Evolutionary conservation across 1,139 yeast genomes (phyloP).

Genomic region (Cylindricascospora bacillispora): DNA sequence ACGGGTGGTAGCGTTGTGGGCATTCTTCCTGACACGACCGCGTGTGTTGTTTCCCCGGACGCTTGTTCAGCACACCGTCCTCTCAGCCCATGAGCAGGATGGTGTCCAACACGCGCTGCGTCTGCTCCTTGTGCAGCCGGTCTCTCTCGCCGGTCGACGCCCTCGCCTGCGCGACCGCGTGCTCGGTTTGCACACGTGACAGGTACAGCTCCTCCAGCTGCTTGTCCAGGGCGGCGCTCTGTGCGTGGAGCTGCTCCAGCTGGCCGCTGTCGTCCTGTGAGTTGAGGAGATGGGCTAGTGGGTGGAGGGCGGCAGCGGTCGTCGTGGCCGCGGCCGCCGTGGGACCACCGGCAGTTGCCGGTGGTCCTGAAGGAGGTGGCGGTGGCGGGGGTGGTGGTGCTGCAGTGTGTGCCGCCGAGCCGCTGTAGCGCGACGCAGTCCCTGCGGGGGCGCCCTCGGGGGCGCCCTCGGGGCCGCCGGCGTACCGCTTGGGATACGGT

Average conservation of each 20-base stretch:
- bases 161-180: neutral
- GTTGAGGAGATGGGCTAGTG: no score
- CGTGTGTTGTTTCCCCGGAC: no score
- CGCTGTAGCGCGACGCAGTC: neutral
- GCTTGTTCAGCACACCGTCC: no score
- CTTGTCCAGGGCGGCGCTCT: neutral
- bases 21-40: no score
- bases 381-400: conserved; percentile 1
- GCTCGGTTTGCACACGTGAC: neutral
- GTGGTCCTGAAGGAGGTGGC: conserved; percentile 1
- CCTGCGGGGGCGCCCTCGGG: neutral
- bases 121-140: conserved; percentile 1
- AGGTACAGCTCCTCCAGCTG: neutral
- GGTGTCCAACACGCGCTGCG: neutral
- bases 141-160: neutral
- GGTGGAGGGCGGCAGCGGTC: conserved; percentile 1
- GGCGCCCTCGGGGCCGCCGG: neutral
- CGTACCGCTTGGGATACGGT: neutral
- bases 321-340: neutral
- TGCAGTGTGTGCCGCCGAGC: neutral
- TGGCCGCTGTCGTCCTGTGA: neutral
- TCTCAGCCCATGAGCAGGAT: neutral
- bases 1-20: no score
- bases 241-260: neutral
- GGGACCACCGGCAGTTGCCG: neutral